Evolutionary conservation across 2,329 filamentous ascomycete species (phyloP).

Genomic region (Fusarium sp.): DNA sequence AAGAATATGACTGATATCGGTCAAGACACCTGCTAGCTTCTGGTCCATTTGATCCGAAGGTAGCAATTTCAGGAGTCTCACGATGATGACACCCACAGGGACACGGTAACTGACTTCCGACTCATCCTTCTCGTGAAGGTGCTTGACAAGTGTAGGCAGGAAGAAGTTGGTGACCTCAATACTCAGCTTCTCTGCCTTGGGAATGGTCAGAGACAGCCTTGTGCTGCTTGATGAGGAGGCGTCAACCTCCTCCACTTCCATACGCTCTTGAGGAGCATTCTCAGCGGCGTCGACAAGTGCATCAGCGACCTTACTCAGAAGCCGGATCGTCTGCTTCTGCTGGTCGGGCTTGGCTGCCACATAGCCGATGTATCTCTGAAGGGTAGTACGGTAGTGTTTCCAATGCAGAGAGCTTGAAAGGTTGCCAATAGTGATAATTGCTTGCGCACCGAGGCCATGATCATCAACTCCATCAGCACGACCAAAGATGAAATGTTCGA

Average conservation of each 20-base stretch:
- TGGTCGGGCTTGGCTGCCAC: conserved; percentile 84
- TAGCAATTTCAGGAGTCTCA: conserved; percentile 88
- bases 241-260: conserved; percentile 59
- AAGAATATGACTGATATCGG: conserved; percentile 93
- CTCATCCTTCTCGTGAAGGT: conserved; percentile 95
- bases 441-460: conserved; percentile 88
- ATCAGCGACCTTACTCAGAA: conserved; percentile 87
- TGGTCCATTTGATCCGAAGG: conserved; percentile 80
- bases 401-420: conserved; percentile 86
- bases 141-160: conserved; percentile 83
- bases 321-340: conserved; percentile 87
- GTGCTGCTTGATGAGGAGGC: conserved; percentile 48
- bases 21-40: conserved; percentile 85
- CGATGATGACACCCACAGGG: conserved; percentile 88
- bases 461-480: conserved; percentile 81
- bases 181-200: conserved; percentile 76
- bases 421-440: conserved; percentile 83
- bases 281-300: conserved; percentile 74
- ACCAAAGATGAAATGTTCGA: conserved; percentile 95
- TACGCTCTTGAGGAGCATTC: conserved; percentile 56
- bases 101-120: conserved; percentile 93
- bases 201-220: conserved; percentile 76
- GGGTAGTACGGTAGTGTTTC: conserved; percentile 88
- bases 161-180: conserved; percentile 82
- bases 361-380: conserved; percentile 88